Percentiles rank a stretch among this genome's conserved stretches.
Conservation (phyloP, 2,329 filamentous ascomycete genomes). For the Calycina herbarum region DNA sequence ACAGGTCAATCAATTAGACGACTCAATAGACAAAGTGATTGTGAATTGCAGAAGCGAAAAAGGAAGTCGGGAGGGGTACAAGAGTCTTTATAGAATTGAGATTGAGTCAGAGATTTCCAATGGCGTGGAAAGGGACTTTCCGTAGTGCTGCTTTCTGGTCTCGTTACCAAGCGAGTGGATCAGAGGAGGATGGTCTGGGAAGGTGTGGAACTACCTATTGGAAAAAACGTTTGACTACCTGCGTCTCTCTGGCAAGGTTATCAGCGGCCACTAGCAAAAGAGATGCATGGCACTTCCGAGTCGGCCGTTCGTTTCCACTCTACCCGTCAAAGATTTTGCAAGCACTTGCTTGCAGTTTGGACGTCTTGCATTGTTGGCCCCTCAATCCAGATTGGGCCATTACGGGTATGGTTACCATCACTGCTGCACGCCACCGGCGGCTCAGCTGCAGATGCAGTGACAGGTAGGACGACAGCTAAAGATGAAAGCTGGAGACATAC, state of each 20-base stretch:
- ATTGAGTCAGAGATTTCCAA: slow-evolving; percentile 11
- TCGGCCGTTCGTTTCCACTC: slow-evolving; percentile 2
- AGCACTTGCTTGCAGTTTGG: slow-evolving; percentile 6
- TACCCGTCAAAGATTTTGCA: slow-evolving; percentile 14
- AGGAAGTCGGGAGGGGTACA: background rate
- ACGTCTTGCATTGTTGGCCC: background rate
- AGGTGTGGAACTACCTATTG: slow-evolving; percentile 5
- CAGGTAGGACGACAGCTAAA: background rate
- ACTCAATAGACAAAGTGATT: slow-evolving; percentile 3
- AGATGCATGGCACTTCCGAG: background rate
- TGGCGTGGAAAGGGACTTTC: background rate
- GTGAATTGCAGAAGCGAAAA: background rate
- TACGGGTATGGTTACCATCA: background rate
- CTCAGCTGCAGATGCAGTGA: slow-evolving; percentile 3
- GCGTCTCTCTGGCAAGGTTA: slow-evolving; percentile 3
- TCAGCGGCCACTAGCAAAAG: slow-evolving; percentile 3
- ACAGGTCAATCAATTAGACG: background rate
- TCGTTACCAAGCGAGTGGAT: slow-evolving; percentile 6
- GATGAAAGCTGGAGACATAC: background rate
- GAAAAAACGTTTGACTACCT: background rate
- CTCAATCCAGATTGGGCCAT: background rate
- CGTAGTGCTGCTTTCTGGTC: slow-evolving; percentile 6
- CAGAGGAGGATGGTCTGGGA: background rate
- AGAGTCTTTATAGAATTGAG: slow-evolving; percentile 7
- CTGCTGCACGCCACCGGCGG: background rate